Percentiles rank a stretch among this genome's conserved stretches.
phyloP scores from a whole-genome alignment of 352 stramenopile species.

The Elongisporangium prolatum region DNA sequence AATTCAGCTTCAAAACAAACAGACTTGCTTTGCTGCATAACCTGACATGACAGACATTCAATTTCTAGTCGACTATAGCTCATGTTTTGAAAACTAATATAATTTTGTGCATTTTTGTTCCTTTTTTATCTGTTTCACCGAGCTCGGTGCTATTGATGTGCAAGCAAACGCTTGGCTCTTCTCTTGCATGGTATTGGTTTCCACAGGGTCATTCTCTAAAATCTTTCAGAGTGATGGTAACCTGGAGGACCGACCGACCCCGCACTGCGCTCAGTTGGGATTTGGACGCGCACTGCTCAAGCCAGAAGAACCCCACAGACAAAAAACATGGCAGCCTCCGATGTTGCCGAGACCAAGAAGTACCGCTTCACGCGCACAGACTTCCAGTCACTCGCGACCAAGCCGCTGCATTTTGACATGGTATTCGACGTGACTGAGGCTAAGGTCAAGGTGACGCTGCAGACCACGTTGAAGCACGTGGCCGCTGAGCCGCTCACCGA shows the following conservation, averaged over 20 bases:
- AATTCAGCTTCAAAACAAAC: not conserved
- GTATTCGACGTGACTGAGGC: constrained; percentile 69
- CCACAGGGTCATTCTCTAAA: not conserved
- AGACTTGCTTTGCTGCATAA: not conserved
- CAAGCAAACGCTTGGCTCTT: not conserved
- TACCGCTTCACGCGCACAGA: constrained; percentile 71
- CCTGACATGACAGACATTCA: too few relatives aligned
- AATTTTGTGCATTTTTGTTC: not conserved
- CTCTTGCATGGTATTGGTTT: not conserved
- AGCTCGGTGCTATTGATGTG: not conserved
- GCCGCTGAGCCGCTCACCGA: constrained; percentile 29
- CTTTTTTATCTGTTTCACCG: not conserved
- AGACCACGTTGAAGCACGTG: constrained; percentile 61
- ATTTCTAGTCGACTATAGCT: too few relatives aligned
- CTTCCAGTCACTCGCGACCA: constrained; percentile 58
- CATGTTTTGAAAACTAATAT: too few relatives aligned
- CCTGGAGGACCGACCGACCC: not conserved
- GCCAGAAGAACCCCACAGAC: not conserved
- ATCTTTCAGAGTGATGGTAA: not conserved
- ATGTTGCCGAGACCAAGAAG: constrained; percentile 27
- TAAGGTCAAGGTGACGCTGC: constrained; percentile 57
- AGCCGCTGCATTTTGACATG: constrained; percentile 78
- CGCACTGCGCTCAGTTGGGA: not conserved
- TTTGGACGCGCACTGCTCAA: not conserved
- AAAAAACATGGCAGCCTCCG: not conserved